Conservation (phyloP, 176 grass and related monocot species). For the Aegilops sharonensis region DNA sequence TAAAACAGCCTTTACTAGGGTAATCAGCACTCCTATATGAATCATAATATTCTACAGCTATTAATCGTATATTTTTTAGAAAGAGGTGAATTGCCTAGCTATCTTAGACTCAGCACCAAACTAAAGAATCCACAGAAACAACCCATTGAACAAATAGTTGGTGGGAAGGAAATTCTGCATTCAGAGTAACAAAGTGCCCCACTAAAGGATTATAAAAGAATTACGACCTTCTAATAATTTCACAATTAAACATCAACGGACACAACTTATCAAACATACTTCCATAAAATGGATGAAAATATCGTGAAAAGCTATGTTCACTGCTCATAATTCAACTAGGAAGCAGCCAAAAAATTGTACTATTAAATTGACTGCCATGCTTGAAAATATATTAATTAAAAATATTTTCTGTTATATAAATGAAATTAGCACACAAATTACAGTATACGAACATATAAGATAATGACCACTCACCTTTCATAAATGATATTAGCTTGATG, state of each 20-base stretch:
- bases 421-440: slow-evolving; percentile 19
- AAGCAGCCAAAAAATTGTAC: neutral
- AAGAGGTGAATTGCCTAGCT: neutral
- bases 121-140: neutral
- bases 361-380: neutral
- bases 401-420: neutral
- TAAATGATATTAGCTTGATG: slow-evolving; percentile 31
- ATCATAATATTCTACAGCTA: neutral
- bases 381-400: neutral
- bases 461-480: slow-evolving; percentile 34
- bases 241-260: neutral
- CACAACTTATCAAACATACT: neutral
- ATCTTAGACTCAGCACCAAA: neutral
- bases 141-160: neutral
- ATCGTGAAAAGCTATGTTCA: neutral
- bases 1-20: neutral
- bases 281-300: neutral
- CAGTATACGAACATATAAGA: neutral
- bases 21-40: neutral
- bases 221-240: neutral
- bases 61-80: neutral
- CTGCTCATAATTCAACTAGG: neutral
- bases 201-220: neutral
- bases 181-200: neutral
- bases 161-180: neutral